Conservation (phyloP, 2,329 filamentous ascomycete genomes). For the Arthrinium phaeospermum region DNA sequence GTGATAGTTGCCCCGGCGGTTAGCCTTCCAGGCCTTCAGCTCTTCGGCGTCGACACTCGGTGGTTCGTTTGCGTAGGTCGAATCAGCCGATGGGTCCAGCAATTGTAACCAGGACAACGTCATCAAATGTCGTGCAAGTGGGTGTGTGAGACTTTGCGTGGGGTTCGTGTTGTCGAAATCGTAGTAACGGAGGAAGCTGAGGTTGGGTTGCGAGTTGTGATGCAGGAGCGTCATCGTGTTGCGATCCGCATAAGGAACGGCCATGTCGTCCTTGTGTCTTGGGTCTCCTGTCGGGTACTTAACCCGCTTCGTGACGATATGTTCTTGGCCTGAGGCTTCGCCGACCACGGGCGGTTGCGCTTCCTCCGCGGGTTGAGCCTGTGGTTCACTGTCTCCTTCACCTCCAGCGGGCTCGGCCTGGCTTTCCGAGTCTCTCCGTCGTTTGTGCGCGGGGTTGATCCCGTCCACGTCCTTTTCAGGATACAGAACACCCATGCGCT, state of each 20-base stretch:
- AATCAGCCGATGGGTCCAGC: slow-evolving; percentile 75
- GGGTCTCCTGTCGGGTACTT: slow-evolving; percentile 23
- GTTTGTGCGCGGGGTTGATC: slow-evolving; percentile 5
- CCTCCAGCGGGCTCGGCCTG: background rate
- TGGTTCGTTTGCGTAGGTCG: slow-evolving; percentile 72
- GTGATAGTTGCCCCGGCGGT: slow-evolving; percentile 83
- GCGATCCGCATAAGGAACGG: slow-evolving; percentile 68
- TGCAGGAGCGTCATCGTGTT: slow-evolving; percentile 86
- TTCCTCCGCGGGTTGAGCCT: slow-evolving; percentile 20
- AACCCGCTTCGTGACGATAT: slow-evolving; percentile 25
- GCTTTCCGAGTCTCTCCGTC: slow-evolving; percentile 11
- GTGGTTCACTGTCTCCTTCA: background rate
- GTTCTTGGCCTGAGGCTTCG: slow-evolving; percentile 25
- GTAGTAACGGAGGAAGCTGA: slow-evolving; percentile 88
- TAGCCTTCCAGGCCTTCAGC: slow-evolving; percentile 76
- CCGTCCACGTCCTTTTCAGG: slow-evolving; percentile 35
- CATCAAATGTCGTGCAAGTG: slow-evolving; percentile 81
- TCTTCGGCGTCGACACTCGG: slow-evolving; percentile 62
- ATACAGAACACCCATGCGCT: slow-evolving; percentile 84
- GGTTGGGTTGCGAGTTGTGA: slow-evolving; percentile 83
- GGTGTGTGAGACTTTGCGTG: slow-evolving; percentile 69
- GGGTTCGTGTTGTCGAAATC: slow-evolving; percentile 76
- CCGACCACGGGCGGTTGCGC: slow-evolving; percentile 23
- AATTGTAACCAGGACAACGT: slow-evolving; percentile 92
- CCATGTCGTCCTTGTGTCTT: slow-evolving; percentile 50